These are phyloP conservation scores for Saccharomycopsis synnaedendra DNA, from an alignment of 805 yeast genomes.

Conservation along the genomic window DNA sequence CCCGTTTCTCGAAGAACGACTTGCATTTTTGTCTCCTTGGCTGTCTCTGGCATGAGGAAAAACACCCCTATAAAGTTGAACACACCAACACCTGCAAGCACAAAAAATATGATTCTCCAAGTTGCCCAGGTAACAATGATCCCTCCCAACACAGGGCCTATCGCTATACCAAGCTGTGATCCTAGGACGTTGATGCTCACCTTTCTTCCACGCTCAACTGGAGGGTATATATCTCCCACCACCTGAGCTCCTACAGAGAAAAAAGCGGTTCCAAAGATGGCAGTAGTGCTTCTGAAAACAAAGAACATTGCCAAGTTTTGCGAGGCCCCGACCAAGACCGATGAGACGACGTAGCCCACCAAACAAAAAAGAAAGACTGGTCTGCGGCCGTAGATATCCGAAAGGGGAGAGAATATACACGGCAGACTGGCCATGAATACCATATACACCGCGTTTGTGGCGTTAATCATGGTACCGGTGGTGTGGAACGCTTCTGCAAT, in stretches of 20 bases:
- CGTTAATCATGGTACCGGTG: constrained; percentile 34
- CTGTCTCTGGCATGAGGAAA: constrained; percentile 37
- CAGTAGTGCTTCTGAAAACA: constrained; percentile 38
- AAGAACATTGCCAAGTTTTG: constrained; percentile 43
- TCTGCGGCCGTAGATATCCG: constrained; percentile 43
- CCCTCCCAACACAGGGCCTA: constrained; percentile 45
- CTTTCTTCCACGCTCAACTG: constrained; percentile 39
- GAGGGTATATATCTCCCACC: constrained; percentile 38
- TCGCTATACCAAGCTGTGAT: constrained; percentile 41
- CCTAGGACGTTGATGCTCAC: constrained; percentile 40
- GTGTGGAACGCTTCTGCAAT: constrained; percentile 36
- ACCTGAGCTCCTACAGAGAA: constrained; percentile 42
- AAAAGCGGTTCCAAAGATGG: constrained; percentile 43
- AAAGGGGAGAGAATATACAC: constrained; percentile 35
- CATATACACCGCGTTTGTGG: constrained; percentile 39
- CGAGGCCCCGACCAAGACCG: constrained; percentile 33
- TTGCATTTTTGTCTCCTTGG: constrained; percentile 22
- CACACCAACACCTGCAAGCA: constrained; percentile 34
- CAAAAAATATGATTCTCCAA: constrained; percentile 45
- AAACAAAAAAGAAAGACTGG: constrained; percentile 32
- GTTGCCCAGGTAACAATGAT: constrained; percentile 35
- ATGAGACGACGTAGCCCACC: constrained; percentile 21
- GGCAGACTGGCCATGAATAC: constrained; percentile 44
- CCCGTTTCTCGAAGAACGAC: constrained; percentile 20
- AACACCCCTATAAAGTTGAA: constrained; percentile 25